phyloP scores from a whole-genome alignment of 352 stramenopile genomes.

The Phytophthora boehmeriae region DNA sequence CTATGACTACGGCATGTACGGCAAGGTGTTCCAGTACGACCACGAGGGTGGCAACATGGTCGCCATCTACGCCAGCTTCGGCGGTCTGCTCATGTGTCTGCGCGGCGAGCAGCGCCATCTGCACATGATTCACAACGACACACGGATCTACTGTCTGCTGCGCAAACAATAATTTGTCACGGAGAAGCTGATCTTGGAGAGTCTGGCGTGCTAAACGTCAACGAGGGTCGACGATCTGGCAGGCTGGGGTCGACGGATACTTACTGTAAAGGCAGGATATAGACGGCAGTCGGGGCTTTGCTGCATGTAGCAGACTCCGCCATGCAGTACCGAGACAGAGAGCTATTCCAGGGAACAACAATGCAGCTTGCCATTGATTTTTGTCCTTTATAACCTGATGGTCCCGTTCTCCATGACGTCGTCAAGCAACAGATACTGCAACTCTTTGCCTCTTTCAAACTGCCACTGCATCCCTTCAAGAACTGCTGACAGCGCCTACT shows the following conservation, averaged over 20 bases:
- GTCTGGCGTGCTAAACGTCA: background rate
- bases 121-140: constrained; percentile 97
- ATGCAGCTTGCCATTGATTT: constrained; percentile 29
- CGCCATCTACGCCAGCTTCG: constrained; percentile 96
- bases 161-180: constrained; percentile 75
- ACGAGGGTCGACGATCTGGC: background rate
- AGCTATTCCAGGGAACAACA: constrained; percentile 7
- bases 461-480: background rate
- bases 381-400: constrained; percentile 18
- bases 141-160: constrained; percentile 94
- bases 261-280: constrained; percentile 18
- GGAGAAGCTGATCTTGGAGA: background rate
- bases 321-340: background rate
- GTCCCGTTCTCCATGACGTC: background rate
- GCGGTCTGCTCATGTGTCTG: constrained; percentile 97
- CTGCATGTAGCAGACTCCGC: background rate
- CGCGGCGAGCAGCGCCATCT: constrained; percentile 97
- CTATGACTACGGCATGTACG: constrained; percentile 99
- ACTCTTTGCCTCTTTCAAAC: background rate
- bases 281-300: constrained; percentile 14
- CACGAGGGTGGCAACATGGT: constrained; percentile 95
- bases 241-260: background rate
- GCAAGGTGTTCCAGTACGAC: constrained; percentile 97
- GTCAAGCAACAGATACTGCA: background rate
- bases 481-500: constrained; percentile 14